Conservation (phyloP, 2,329 filamentous ascomycete species). For the Aureobasidium sp. region DNA sequence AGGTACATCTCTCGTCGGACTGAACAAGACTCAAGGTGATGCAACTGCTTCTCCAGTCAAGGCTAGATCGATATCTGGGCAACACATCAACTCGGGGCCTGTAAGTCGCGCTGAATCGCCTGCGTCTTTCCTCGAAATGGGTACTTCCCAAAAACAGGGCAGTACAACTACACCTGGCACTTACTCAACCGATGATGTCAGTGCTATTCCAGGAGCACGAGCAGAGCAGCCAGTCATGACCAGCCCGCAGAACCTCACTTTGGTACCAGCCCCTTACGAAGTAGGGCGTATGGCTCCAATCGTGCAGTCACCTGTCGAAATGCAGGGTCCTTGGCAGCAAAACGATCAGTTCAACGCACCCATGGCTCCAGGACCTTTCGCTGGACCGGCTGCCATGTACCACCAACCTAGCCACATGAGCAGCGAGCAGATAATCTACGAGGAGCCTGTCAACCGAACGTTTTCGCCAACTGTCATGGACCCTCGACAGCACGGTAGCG, state of each 20-base stretch:
- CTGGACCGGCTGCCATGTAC: neutral
- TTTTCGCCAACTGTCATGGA: slow-evolving; percentile 13
- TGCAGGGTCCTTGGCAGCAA: neutral
- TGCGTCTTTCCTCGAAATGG: slow-evolving; percentile 4
- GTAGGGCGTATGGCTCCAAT: neutral
- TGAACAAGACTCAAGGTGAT: neutral
- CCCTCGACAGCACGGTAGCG: slow-evolving; percentile 33
- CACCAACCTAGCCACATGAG: neutral
- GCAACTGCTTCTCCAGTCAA: neutral
- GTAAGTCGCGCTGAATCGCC: slow-evolving; percentile 3
- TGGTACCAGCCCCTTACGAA: neutral
- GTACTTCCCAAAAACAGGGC: neutral
- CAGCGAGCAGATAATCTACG: neutral
- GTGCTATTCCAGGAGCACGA: neutral
- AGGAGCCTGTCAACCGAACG: neutral
- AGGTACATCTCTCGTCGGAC: neutral
- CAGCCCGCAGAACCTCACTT: neutral
- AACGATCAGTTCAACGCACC: neutral
- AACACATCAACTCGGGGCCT: neutral
- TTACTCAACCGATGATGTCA: neutral
- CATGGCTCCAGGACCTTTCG: neutral
- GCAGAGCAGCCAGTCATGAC: neutral
- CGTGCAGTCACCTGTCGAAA: slow-evolving; percentile 2
- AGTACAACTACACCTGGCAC: neutral
- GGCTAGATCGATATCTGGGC: neutral